A percentile compares a stretch with the other conserved stretches of the same genome.
Evolutionary conservation across 1,284 basidiomycete species (phyloP).

Genomic region (Puccinia horiana): DNA sequence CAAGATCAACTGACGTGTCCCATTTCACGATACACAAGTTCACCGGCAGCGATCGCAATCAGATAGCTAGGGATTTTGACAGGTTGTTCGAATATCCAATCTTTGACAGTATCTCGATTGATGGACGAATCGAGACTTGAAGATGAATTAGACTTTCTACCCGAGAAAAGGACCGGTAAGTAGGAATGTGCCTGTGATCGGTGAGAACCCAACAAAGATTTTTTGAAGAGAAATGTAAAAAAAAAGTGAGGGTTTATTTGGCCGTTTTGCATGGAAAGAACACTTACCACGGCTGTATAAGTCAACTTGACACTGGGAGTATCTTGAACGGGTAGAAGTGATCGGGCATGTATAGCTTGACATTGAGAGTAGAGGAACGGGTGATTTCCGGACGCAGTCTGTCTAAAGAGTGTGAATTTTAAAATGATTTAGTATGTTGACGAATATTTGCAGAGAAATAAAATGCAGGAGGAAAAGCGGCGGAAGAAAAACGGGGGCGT

Average conservation of each 20-base stretch:
- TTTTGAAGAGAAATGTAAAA: background rate
- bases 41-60: conserved; percentile 43
- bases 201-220: background rate
- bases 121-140: conserved; percentile 60
- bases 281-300: conserved; percentile 70
- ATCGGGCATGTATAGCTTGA: conserved; percentile 85
- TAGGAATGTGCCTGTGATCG: conserved; percentile 63
- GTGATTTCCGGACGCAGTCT: conserved; percentile 82
- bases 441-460: background rate
- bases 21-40: conserved; percentile 63
- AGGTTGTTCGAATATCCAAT: conserved; percentile 51
- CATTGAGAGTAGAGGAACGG: conserved; percentile 93
- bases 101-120: conserved; percentile 66
- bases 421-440: background rate
- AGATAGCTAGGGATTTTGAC: conserved; percentile 49
- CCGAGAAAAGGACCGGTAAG: conserved; percentile 81
- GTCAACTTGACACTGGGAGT: conserved; percentile 61
- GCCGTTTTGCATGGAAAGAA: background rate
- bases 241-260: background rate
- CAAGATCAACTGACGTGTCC: conserved; percentile 8
- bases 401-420: conserved; percentile 61
- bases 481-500: conserved; percentile 54
- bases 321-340: conserved; percentile 79
- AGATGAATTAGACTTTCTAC: conserved; percentile 63
- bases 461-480: background rate